These are phyloP conservation scores for Botrytis squamosa DNA, from an alignment of 2,329 filamentous ascomycete genomes.

Conservation along the genomic window DNA sequence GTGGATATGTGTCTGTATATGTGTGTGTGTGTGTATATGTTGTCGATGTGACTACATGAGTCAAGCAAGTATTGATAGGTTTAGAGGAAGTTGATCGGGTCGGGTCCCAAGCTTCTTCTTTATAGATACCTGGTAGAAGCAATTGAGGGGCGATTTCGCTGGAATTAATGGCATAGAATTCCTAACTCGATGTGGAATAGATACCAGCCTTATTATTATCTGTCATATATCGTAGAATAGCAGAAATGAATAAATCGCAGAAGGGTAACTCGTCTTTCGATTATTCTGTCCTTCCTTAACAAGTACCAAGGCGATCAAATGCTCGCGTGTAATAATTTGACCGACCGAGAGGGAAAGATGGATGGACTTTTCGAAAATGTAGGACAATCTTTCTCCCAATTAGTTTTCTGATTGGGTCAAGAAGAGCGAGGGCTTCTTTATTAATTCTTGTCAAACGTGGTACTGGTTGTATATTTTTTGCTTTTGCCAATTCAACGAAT, in stretches of 20 bases:
- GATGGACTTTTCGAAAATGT: not conserved
- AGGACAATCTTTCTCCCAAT: not conserved
- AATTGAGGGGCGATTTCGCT: not conserved
- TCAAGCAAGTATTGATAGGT: not conserved
- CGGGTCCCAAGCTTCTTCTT: not conserved
- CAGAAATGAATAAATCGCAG: too few species aligned
- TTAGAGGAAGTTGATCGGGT: not conserved
- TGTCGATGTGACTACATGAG: not conserved
- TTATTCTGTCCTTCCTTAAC: not conserved
- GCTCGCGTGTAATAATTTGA: conserved; percentile 9
- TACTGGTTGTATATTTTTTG: not conserved
- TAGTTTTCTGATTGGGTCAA: not conserved
- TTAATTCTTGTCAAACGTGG: not conserved
- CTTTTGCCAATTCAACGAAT: not conserved
- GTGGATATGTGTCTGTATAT: not conserved
- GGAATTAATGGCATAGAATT: not conserved
- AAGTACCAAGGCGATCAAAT: not conserved
- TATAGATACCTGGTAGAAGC: not conserved
- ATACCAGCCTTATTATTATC: not conserved
- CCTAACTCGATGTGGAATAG: not conserved
- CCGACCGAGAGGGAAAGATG: not conserved
- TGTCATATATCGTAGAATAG: not conserved
- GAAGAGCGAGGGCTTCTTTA: not conserved
- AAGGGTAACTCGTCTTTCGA: not conserved
- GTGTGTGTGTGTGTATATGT: not conserved